These are phyloP conservation scores for Pythium graminicola DNA, from an alignment of 352 stramenopile species.

Conservation along the genomic window DNA sequence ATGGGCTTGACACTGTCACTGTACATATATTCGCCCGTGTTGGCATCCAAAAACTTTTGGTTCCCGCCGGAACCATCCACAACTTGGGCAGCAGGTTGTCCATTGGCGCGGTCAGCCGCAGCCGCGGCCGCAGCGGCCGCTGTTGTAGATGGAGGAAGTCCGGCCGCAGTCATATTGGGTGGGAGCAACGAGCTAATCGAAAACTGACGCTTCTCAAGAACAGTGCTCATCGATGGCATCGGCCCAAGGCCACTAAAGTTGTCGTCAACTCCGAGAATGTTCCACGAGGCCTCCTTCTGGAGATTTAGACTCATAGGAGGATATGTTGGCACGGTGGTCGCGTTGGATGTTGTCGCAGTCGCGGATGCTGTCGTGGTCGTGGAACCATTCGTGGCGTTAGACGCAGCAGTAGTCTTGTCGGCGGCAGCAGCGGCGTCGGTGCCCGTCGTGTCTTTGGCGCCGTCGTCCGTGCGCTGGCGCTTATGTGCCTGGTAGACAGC, in stretches of 20 bases:
- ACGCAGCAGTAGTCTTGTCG: constrained; percentile 20
- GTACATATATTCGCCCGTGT: constrained; percentile 81
- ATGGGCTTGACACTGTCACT: constrained; percentile 78
- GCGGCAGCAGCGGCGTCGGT: background rate
- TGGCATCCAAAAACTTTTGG: constrained; percentile 58
- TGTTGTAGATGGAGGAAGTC: constrained; percentile 10
- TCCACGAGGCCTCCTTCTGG: constrained; percentile 72
- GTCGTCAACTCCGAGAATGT: constrained; percentile 60
- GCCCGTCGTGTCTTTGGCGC: constrained; percentile 12
- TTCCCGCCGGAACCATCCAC: constrained; percentile 60
- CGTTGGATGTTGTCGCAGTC: background rate
- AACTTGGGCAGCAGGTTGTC: constrained; percentile 23
- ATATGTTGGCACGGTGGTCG: constrained; percentile 19
- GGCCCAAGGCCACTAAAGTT: constrained; percentile 52
- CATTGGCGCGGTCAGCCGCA: constrained; percentile 18
- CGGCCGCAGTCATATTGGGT: constrained; percentile 24
- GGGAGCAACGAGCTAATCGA: constrained; percentile 68
- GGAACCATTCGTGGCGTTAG: constrained; percentile 13
- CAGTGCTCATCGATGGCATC: constrained; percentile 60
- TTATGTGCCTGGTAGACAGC: constrained; percentile 38
- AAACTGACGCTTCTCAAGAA: constrained; percentile 74
- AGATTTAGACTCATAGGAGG: constrained; percentile 47
- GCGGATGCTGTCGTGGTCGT: background rate
- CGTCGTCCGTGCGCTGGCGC: constrained; percentile 49
- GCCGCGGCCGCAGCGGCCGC: constrained; percentile 9